Conservation (phyloP, 1,284 basidiomycete species). For the Ganoderma sp. region DNA sequence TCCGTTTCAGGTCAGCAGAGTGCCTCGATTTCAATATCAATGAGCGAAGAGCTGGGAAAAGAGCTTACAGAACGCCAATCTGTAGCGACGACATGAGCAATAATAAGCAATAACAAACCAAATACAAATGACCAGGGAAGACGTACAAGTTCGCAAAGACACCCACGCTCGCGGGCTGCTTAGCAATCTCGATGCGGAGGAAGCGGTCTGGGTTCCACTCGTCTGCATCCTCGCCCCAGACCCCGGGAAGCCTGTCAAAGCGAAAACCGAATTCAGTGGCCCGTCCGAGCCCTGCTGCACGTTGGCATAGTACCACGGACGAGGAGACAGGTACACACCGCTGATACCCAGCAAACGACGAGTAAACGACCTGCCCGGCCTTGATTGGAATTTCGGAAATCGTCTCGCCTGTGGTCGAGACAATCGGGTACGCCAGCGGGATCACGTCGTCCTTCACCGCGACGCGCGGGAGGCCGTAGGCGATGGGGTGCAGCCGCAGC, state of each 20-base stretch:
- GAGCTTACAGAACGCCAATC: conserved; percentile 28
- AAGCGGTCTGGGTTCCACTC: conserved; percentile 61
- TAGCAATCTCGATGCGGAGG: conserved; percentile 40
- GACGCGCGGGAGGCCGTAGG: conserved; percentile 38
- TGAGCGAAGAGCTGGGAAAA: no score
- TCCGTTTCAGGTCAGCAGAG: neutral
- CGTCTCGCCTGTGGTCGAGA: conserved; percentile 38
- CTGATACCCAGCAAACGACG: conserved; percentile 42
- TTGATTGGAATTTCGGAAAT: conserved; percentile 44
- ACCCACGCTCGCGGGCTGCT: conserved; percentile 47
- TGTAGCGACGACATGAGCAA: neutral
- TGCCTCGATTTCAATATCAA: neutral
- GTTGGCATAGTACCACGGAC: no score
- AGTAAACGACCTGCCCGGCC: conserved; percentile 46
- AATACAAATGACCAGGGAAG: neutral
- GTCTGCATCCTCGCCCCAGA: conserved; percentile 59
- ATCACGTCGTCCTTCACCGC: conserved; percentile 45
- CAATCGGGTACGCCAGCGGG: conserved; percentile 46
- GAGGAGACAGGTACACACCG: conserved; percentile 36
- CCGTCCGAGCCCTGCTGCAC: no score
- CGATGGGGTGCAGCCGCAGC: conserved; percentile 47
- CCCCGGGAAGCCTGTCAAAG: conserved; percentile 35
- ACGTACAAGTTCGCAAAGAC: conserved; percentile 59
- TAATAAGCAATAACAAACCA: neutral
- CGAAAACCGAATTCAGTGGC: no score